Evolutionary conservation across 495 filamentous ascomycete species (phyloP).

Genomic region (Penicillium odoratum): DNA sequence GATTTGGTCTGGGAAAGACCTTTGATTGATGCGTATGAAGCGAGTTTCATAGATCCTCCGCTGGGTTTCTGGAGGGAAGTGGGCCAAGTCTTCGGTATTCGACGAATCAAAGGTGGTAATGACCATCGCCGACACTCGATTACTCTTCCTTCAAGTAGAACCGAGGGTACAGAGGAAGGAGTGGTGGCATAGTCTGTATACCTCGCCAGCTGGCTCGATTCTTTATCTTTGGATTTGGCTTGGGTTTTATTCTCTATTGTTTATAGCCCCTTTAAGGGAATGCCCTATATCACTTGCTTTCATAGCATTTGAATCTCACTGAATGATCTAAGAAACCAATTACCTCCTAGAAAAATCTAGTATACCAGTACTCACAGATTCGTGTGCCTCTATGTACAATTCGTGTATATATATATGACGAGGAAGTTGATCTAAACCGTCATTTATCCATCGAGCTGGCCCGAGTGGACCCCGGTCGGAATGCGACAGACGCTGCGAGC

Average conservation of each 20-base stretch:
- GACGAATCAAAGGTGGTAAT: slow-evolving; percentile 23
- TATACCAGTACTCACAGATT: background rate
- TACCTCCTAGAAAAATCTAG: too few relatives aligned
- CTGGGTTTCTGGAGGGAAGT: slow-evolving; percentile 31
- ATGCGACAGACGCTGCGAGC: slow-evolving; percentile 58
- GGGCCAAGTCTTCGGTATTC: slow-evolving; percentile 21
- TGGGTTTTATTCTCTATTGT: background rate
- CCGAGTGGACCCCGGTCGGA: slow-evolving; percentile 34
- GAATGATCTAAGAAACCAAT: background rate
- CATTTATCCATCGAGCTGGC: background rate
- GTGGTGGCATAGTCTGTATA: background rate
- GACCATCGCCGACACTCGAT: slow-evolving; percentile 17
- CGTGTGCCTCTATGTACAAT: background rate
- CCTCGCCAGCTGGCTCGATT: background rate
- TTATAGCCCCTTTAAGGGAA: background rate
- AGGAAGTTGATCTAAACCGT: background rate
- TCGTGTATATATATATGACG: background rate
- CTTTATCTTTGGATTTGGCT: background rate
- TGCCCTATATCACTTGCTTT: background rate
- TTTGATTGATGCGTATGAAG: slow-evolving; percentile 33
- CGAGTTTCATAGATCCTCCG: slow-evolving; percentile 28
- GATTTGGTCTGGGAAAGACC: slow-evolving; percentile 60
- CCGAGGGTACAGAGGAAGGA: slow-evolving; percentile 3
- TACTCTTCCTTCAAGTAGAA: slow-evolving; percentile 2
- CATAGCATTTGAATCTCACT: background rate